Base-by-base conservation (phyloP, 2,329 filamentous ascomycete genomes). In the Huntiella bhutanensis region DNA sequence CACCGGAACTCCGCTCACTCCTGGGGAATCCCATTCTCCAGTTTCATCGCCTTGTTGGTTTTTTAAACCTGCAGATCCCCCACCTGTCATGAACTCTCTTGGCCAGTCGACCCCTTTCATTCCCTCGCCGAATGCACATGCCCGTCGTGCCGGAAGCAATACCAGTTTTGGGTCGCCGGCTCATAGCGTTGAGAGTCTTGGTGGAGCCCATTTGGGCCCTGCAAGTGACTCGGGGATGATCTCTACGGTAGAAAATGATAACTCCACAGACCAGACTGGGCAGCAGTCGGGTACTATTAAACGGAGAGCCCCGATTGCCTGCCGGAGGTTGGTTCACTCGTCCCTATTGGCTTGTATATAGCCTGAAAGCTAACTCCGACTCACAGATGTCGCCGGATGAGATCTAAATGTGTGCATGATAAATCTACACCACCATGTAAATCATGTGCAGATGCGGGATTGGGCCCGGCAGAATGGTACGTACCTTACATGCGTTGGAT, bases 351-450 rank as follows among this genome's bases (percentile, higher is more conserved):
- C 33, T 50, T 10, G 22, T 28, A 28, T 28, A 7, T 28, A 7
- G 8, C 1, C 3, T 28, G 7, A 41, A 41, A 33, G 19, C 28
- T 41, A 17, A 46, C 22, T 5, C 33, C 12, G 46, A 17, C 28
- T 36, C 15, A 33, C 40, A 45, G 68, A 60, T 74, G 70, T 51
- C 69, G 70, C 33, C 67, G 69, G 33, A 68, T 73, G 62, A 65
- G 70, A 50, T 71, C 67, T 55, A 74, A 72, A 58, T 74, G 70
- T 52, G 54, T 68, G 13, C 68, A 72, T 52, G 65, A 70, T 6
- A 67, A 64, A 43, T 62, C 59, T 3, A 56, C 58, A 16, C 60
- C 69, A 19, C 69, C 69, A 12, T 75, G 71, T 52, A 66, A 69
- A 48, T 60, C 67, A 4, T 75, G 71, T 51, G 55, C 57, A 15